phyloP scores from a whole-genome alignment of 2,329 filamentous ascomycete genomes.

The Corniculantispora saksenae region DNA sequence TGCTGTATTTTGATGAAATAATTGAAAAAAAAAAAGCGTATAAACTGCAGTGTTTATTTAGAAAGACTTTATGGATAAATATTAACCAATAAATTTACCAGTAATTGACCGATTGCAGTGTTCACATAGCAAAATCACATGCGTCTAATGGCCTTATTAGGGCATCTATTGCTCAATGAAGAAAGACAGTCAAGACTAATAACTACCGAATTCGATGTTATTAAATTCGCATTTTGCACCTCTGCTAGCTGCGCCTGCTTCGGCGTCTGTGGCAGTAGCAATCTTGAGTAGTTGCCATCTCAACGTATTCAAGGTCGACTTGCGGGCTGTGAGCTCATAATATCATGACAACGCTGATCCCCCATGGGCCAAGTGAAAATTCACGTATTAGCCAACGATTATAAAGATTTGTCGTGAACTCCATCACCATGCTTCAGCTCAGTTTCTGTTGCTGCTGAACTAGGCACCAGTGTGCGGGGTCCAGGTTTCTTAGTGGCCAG shows the following conservation, averaged over 20 bases:
- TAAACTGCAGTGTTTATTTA: background rate
- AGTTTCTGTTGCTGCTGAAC: background rate
- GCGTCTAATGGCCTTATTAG: too few relatives aligned
- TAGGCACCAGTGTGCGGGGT: conserved; percentile 8
- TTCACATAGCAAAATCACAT: background rate
- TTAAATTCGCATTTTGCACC: too few relatives aligned
- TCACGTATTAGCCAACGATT: background rate
- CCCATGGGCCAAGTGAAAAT: background rate
- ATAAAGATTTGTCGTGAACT: background rate
- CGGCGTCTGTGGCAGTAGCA: too few relatives aligned
- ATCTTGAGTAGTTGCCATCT: too few relatives aligned
- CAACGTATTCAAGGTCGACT: too few relatives aligned
- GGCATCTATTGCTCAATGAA: too few relatives aligned
- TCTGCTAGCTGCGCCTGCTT: too few relatives aligned
- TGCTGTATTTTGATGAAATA: background rate
- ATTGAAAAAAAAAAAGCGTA: background rate
- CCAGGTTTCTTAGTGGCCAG: background rate
- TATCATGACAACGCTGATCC: too few relatives aligned
- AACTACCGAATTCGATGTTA: too few relatives aligned
- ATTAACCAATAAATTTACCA: background rate
- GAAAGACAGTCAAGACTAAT: too few relatives aligned
- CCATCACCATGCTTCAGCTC: background rate
- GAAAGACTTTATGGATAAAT: background rate
- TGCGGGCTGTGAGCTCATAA: too few relatives aligned
- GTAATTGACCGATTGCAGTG: background rate